These are phyloP conservation scores for Tuber aestivum DNA, from an alignment of 495 filamentous ascomycete species.

Conservation along the genomic window DNA sequence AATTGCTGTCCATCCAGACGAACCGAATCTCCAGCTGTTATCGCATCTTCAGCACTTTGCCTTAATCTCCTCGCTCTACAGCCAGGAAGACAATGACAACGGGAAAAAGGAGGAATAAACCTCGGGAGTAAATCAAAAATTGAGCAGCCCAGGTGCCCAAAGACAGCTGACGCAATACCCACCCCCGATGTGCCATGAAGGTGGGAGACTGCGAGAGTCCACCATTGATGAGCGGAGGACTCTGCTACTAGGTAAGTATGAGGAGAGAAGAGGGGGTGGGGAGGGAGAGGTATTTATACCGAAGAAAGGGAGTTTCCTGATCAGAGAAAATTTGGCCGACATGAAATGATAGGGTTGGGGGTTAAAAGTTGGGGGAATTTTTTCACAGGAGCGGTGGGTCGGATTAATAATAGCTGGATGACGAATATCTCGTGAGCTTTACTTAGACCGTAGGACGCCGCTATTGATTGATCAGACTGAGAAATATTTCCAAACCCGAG, in stretches of 20 bases:
- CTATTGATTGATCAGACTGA: too few species aligned
- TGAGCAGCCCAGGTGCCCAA: not conserved
- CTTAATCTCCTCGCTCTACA: not conserved
- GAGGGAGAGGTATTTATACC: not conserved
- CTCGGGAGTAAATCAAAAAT: not conserved
- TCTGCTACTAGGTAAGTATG: not conserved
- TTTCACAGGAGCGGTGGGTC: too few species aligned
- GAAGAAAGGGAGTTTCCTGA: not conserved
- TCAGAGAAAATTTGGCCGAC: not conserved
- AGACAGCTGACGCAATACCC: not conserved
- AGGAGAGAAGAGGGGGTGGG: not conserved
- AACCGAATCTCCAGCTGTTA: not conserved
- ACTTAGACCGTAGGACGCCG: too few species aligned
- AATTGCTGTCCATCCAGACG: not conserved
- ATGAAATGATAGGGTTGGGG: not conserved
- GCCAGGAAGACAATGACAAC: not conserved
- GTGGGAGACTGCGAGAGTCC: not conserved
- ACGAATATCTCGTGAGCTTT: too few species aligned
- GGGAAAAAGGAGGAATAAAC: not conserved
- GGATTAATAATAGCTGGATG: too few species aligned
- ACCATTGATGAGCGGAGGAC: not conserved
- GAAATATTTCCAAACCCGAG: too few species aligned
- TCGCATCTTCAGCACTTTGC: not conserved
- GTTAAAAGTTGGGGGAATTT: too few species aligned
- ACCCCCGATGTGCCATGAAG: not conserved